These are phyloP conservation scores for Globisporangium takayamanum DNA, from an alignment of 352 stramenopile species.

Conservation along the genomic window DNA sequence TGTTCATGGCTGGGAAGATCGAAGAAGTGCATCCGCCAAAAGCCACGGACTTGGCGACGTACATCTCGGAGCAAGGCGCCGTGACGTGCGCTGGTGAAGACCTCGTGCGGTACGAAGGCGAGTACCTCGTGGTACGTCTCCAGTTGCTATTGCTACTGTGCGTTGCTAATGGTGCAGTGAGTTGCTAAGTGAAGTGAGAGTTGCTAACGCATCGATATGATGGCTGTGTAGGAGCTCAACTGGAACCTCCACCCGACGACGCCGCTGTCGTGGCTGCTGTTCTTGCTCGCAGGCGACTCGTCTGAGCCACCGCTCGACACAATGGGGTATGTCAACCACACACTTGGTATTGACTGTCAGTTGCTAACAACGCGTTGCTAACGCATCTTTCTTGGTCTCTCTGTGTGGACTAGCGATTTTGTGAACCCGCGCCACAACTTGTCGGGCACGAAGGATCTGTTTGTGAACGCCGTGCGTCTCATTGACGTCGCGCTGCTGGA, in stretches of 20 bases:
- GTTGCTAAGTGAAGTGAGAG: constrained; percentile 15
- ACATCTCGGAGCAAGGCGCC: constrained; percentile 41
- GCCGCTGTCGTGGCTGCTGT: constrained; percentile 67
- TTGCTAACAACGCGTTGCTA: constrained; percentile 4
- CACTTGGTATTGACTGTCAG: background rate
- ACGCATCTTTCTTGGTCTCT: background rate
- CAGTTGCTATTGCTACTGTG: background rate
- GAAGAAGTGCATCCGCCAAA: constrained; percentile 79
- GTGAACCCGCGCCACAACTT: constrained; percentile 47
- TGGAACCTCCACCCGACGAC: constrained; percentile 79
- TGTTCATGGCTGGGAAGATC: constrained; percentile 85
- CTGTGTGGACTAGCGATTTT: constrained; percentile 36
- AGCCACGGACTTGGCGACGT: constrained; percentile 54
- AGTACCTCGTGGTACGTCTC: constrained; percentile 52
- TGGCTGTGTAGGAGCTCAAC: constrained; percentile 49
- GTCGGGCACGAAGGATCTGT: constrained; percentile 69
- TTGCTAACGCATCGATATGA: constrained; percentile 1
- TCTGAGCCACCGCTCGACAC: constrained; percentile 60
- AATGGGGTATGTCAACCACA: constrained; percentile 34
- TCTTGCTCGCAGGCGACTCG: constrained; percentile 63
- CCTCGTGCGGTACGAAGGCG: constrained; percentile 48
- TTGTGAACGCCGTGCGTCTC: constrained; percentile 55
- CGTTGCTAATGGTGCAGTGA: background rate
- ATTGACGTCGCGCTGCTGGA: constrained; percentile 74
- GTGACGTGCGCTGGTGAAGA: constrained; percentile 41